Evolutionary conservation across 2,329 filamentous ascomycete genomes (phyloP).

Genomic region (Acrocalymma vagum): DNA sequence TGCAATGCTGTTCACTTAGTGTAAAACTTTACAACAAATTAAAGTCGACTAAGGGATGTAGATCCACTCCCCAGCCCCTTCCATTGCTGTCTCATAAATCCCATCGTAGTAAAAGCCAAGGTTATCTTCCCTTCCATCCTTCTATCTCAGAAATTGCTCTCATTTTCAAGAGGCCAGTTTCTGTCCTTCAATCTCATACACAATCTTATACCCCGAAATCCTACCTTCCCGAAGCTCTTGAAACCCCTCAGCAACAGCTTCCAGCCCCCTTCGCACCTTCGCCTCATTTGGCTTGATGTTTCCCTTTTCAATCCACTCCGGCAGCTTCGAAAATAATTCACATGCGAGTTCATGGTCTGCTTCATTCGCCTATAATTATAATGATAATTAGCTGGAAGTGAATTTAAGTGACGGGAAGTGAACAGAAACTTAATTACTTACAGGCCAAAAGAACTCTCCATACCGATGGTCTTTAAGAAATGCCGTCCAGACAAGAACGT

Average conservation of each 20-base stretch:
- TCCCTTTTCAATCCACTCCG: constrained; percentile 41
- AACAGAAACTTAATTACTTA: too few species aligned
- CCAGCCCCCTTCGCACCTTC: constrained; percentile 41
- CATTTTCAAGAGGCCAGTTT: too few species aligned
- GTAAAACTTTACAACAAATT: too few species aligned
- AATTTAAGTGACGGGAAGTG: not conserved
- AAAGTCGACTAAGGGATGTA: too few species aligned
- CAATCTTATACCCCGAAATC: constrained; percentile 52
- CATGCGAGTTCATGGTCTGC: constrained; percentile 47
- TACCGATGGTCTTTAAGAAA: constrained; percentile 53
- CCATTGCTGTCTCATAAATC: too few species aligned
- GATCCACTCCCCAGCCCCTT: too few species aligned
- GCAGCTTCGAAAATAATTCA: constrained; percentile 50
- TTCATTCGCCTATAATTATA: constrained; percentile 40
- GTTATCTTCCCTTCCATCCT: too few species aligned
- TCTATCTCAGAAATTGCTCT: too few species aligned
- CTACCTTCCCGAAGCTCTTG: constrained; percentile 49
- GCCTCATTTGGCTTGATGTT: constrained; percentile 47
- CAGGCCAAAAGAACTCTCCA: constrained; percentile 46
- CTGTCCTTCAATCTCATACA: constrained; percentile 51
- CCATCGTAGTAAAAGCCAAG: too few species aligned
- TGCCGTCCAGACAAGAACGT: constrained; percentile 55
- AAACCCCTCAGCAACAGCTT: constrained; percentile 45
- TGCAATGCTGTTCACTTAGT: too few species aligned
- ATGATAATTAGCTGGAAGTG: not conserved